A percentile compares a stretch with the other conserved stretches of the same genome.
Evolutionary conservation across 2,329 filamentous ascomycete genomes (phyloP).

Genomic region (Arthroderma sp.): DNA sequence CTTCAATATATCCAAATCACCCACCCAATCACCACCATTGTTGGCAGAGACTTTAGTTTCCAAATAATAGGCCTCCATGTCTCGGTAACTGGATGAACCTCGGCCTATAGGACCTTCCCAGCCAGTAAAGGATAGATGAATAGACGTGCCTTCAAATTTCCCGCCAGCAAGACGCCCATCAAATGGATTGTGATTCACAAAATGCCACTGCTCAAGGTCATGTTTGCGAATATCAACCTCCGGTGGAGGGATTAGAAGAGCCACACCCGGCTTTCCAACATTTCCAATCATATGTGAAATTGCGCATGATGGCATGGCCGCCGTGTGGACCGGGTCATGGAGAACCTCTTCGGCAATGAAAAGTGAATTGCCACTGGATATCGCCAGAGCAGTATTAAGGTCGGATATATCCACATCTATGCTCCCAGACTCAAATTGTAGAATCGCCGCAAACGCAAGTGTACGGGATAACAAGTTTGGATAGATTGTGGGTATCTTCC

Average conservation of each 20-base stretch:
- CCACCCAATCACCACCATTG: background rate
- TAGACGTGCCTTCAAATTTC: background rate
- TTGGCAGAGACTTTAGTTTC: background rate
- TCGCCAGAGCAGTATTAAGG: too few relatives aligned
- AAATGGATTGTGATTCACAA: background rate
- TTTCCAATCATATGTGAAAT: background rate
- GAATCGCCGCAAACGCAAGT: too few relatives aligned
- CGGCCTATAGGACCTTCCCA: background rate
- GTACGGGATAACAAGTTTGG: too few relatives aligned
- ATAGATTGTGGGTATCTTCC: too few relatives aligned
- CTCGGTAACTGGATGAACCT: background rate
- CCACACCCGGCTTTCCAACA: background rate
- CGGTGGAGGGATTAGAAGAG: background rate
- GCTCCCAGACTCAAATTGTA: too few relatives aligned
- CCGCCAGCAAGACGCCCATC: background rate
- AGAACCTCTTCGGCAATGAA: too few relatives aligned
- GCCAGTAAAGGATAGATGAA: background rate
- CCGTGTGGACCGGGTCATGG: too few relatives aligned
- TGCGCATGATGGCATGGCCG: too few relatives aligned
- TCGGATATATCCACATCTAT: too few relatives aligned
- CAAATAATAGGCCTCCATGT: background rate
- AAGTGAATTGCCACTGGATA: too few relatives aligned
- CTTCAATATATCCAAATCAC: background rate
- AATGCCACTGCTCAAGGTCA: background rate
- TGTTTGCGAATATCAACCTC: background rate